phyloP scores from a whole-genome alignment of 441 rosid species.

The Euphorbia schlechtendalii region DNA sequence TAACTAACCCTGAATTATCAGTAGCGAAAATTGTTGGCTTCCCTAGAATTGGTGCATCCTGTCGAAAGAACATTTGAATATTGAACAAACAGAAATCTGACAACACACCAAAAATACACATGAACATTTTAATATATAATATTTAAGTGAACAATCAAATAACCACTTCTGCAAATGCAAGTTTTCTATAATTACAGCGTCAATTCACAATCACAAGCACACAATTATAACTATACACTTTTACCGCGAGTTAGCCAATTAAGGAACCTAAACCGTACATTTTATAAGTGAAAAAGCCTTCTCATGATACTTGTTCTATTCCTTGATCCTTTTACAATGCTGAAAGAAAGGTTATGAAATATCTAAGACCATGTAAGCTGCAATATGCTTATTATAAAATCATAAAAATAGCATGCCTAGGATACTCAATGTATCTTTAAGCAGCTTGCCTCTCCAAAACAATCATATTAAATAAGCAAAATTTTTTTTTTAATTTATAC shows the following conservation, averaged over 20 bases:
- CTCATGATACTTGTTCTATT: background rate
- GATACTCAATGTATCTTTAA: no score
- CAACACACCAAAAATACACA: background rate
- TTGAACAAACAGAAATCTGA: background rate
- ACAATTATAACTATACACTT: background rate
- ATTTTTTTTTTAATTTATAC: no score
- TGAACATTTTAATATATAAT: no score
- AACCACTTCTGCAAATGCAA: background rate
- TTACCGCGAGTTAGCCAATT: background rate
- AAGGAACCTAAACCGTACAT: background rate
- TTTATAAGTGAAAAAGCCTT: background rate
- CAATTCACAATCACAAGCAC: background rate
- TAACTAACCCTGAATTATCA: slow-evolving; percentile 58
- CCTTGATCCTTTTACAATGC: background rate
- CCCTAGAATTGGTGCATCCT: slow-evolving; percentile 92
- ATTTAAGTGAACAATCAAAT: no score
- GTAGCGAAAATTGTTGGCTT: slow-evolving; percentile 63
- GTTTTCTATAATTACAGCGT: slow-evolving; percentile 5
- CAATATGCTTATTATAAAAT: background rate
- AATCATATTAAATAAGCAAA: no score
- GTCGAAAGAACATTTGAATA: no score
- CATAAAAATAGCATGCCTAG: no score
- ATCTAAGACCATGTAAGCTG: background rate
- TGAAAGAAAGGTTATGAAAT: background rate
- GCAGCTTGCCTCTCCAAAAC: no score